Evolutionary conservation across 176 grass and related monocot species (phyloP), one percentile per base, ranked within the genome.

Genomic region (Triticum urartu): DNA sequence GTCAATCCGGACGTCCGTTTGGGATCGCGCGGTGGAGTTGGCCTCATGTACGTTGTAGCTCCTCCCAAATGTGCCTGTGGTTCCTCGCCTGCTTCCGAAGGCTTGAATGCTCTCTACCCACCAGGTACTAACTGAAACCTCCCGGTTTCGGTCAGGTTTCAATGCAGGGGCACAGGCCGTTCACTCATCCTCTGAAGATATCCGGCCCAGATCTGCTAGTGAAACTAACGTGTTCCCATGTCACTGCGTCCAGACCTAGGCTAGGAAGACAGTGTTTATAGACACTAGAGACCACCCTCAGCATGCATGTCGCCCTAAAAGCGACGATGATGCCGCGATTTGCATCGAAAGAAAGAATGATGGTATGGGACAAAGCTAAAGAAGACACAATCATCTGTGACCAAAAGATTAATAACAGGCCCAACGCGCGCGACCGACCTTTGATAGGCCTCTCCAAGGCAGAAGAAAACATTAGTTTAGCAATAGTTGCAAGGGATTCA

Each of bases 351-450:
- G 77, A 81, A 86, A 20, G n/a, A 75, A 68, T 32, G 13, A 66
- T 58, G 72, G 73, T 13, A 69, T n/a, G 72, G 32, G n/a, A 33
- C 64, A 83, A 86, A 86, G 84, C 50, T 72, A 82, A 86, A 25
- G 72, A 78, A 34, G 72, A 64, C 22, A 78, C 30, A 47, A 52
- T 56, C 54, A 83, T 64, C 83, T 72, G 78, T 86, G n/a, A 42
- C 38, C 63, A 78, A 90, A 90, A 71, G 71, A 64, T 64, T 68
- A 76, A 7, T 68, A 76, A 7, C 20, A 17, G 2, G 14, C 70
- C 70, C 62, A 62, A 86, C 32, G 72, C 52, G 48, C 28, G 28
- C 28, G 28, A 30, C 28, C 28, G 28, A 2, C 28, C 28, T 30
- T 30, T 30, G 28, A 30, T 30, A 40, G 72, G 72, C 28, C 28